Conservation (phyloP, 1,139 yeast genomes). For the Taphrina pruni region DNA sequence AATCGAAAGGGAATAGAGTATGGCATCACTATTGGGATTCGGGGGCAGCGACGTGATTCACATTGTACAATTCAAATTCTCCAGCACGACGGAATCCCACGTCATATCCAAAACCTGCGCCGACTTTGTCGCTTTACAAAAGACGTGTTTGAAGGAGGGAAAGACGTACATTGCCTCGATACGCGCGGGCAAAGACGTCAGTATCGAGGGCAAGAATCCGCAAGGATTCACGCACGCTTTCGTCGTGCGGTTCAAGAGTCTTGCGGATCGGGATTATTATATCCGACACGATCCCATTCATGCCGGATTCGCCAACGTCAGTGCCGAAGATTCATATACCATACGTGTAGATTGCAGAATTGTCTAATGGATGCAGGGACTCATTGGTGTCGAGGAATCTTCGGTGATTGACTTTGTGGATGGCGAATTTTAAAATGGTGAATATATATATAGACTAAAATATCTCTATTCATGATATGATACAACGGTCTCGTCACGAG, state of each 20-base stretch:
- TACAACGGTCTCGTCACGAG: neutral
- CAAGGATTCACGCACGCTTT: conserved; percentile 35
- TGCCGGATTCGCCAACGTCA: conserved; percentile 26
- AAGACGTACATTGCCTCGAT: conserved; percentile 32
- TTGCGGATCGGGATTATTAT: conserved; percentile 37
- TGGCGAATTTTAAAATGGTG: conserved; percentile 7
- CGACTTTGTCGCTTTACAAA: conserved; percentile 20
- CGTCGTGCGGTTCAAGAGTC: conserved; percentile 22
- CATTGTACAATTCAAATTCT: conserved; percentile 34
- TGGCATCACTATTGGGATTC: conserved; percentile 22
- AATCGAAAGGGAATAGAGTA: neutral
- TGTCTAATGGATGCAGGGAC: neutral
- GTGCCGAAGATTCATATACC: neutral
- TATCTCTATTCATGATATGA: neutral
- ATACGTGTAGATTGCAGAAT: neutral
- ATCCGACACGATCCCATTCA: conserved; percentile 34
- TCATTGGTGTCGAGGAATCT: conserved; percentile 18
- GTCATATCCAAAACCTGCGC: conserved; percentile 21
- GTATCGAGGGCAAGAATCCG: conserved; percentile 28
- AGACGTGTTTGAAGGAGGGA: conserved; percentile 21
- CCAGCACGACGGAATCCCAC: conserved; percentile 18
- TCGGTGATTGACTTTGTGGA: conserved; percentile 25
- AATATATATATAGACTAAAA: neutral
- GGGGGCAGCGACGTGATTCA: conserved; percentile 29
- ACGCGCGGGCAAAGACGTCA: conserved; percentile 31